Evolutionary conservation across 306 rosid genomes (phyloP).

Genomic region (apple (Malus domestica)): DNA sequence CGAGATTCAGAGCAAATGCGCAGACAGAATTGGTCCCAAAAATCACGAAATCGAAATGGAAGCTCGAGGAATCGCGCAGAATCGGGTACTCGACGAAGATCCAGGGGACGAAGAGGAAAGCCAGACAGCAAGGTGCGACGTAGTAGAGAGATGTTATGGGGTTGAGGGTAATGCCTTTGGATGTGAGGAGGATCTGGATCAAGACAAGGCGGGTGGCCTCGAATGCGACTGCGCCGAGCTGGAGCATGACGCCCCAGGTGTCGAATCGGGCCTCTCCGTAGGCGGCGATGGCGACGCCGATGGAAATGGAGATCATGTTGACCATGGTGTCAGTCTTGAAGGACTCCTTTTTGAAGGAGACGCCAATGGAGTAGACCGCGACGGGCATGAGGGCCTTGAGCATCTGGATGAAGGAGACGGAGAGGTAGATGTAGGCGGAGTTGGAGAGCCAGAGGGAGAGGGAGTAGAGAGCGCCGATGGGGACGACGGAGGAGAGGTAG

Average conservation of each 20-base stretch:
- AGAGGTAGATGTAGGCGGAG: conserved; percentile 85
- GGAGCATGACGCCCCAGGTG: conserved; percentile 67
- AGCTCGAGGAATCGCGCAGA: conserved; percentile 47
- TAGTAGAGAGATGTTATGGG: conserved; percentile 76
- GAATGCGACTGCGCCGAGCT: conserved; percentile 76
- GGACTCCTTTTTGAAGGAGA: conserved; percentile 43
- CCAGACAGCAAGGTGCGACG: conserved; percentile 74
- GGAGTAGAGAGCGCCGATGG: conserved; percentile 81
- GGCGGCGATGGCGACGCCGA: conserved; percentile 82
- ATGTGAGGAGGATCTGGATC: conserved; percentile 79
- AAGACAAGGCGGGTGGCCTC: conserved; percentile 77
- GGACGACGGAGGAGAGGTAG: conserved; percentile 72
- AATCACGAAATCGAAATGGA: conserved; percentile 48
- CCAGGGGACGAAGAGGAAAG: conserved; percentile 64
- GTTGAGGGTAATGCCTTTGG: conserved; percentile 77
- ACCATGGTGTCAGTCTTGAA: conserved; percentile 66
- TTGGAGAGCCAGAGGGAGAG: conserved; percentile 86
- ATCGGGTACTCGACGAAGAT: conserved; percentile 64
- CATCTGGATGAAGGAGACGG: conserved; percentile 91
- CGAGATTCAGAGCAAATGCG: conserved; percentile 76
- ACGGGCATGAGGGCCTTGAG: conserved; percentile 93
- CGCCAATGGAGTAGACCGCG: conserved; percentile 83
- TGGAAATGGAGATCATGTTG: conserved; percentile 77
- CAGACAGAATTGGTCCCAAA: conserved; percentile 77
- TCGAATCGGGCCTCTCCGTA: conserved; percentile 81